Percentiles rank a stretch among this genome's conserved stretches.
Evolutionary conservation across 352 stramenopile genomes (phyloP).

Genomic region (Pythium oligandrum): DNA sequence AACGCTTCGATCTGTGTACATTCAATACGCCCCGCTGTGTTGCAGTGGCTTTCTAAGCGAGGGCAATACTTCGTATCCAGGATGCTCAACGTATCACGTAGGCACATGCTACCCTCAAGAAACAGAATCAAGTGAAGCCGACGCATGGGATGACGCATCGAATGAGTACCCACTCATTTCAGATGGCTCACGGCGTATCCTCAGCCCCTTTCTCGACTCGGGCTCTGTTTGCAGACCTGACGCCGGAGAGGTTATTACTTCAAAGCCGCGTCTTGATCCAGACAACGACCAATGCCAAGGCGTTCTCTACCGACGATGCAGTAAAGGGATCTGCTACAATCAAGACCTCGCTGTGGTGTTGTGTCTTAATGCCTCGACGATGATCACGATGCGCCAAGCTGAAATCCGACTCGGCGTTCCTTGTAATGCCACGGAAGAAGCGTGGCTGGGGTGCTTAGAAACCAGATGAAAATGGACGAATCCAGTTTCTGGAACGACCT

Average conservation of each 20-base stretch:
- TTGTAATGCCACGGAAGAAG: slow-evolving; percentile 19
- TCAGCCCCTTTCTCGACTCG: background rate
- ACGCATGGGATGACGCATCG: too few species aligned
- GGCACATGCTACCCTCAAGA: too few species aligned
- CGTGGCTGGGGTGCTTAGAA: slow-evolving; percentile 22
- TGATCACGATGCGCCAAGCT: slow-evolving; percentile 1
- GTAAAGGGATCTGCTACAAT: slow-evolving; percentile 8
- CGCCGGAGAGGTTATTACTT: background rate
- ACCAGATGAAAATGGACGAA: too few species aligned
- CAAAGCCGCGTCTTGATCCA: background rate
- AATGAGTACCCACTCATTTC: background rate
- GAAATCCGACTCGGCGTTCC: slow-evolving; percentile 1
- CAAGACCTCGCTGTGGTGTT: background rate
- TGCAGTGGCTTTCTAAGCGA: background rate
- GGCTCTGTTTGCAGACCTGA: background rate
- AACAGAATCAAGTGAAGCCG: too few species aligned
- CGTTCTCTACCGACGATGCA: slow-evolving; percentile 1
- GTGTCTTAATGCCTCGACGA: background rate
- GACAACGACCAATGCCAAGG: background rate
- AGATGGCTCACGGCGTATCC: background rate
- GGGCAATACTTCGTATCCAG: background rate
- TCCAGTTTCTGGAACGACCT: too few species aligned
- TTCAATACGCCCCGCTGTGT: background rate
- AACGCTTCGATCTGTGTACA: background rate
- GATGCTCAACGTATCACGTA: background rate